phyloP scores from a whole-genome alignment of 768 basidiomycete genomes.

The Suillus sp. region DNA sequence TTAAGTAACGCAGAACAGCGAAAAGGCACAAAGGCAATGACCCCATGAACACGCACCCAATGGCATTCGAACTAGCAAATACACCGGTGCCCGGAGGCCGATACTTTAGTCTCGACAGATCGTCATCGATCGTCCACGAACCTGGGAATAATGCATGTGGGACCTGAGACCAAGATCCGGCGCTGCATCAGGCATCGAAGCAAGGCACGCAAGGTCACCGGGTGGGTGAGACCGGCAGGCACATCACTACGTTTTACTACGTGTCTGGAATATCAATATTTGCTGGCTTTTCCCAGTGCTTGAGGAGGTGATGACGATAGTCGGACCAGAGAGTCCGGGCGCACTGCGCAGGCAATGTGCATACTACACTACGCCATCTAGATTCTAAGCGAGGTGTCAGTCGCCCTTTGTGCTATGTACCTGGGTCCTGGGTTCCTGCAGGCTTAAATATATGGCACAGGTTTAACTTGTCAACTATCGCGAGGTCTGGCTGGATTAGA shows the following conservation, averaged over 20 bases:
- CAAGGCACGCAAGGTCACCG: not conserved
- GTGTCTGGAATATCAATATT: not conserved
- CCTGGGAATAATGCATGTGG: not conserved
- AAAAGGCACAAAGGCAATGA: not conserved
- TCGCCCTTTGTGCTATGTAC: not conserved
- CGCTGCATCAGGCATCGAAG: not conserved
- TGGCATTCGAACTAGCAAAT: not conserved
- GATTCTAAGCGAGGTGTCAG: not conserved
- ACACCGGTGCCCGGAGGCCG: not conserved
- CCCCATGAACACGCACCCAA: not conserved
- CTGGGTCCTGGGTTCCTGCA: conserved; percentile 4
- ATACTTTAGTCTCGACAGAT: not conserved
- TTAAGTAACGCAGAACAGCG: not conserved
- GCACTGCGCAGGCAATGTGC: too few species aligned
- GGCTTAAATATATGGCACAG: not conserved
- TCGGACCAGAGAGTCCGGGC: too few species aligned
- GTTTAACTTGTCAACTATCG: not conserved
- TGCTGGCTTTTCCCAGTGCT: not conserved
- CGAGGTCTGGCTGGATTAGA: too few species aligned
- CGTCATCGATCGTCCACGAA: not conserved
- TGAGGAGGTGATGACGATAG: too few species aligned
- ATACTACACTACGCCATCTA: not conserved
- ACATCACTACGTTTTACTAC: not conserved
- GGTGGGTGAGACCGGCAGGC: not conserved
- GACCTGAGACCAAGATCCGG: not conserved